These are phyloP conservation scores for Ramularia collo-cygni DNA, from an alignment of 2,329 filamentous ascomycete species.

Conservation along the genomic window DNA sequence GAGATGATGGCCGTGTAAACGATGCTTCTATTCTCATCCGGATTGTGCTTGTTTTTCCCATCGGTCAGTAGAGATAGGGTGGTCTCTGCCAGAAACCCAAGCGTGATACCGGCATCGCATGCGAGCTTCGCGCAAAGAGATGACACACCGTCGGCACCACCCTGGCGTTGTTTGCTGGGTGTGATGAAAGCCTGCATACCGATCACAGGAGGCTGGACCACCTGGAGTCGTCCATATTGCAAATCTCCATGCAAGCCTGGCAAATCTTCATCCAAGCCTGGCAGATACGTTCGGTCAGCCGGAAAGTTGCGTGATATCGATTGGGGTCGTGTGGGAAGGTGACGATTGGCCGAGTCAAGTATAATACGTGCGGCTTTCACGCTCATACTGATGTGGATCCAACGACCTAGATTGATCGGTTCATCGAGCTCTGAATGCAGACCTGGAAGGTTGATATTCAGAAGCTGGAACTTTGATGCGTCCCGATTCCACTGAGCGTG, in stretches of 20 bases:
- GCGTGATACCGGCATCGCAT: slow-evolving; percentile 25
- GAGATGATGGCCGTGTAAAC: slow-evolving; percentile 26
- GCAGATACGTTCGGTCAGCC: too few species aligned
- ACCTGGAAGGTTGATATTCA: slow-evolving; percentile 20
- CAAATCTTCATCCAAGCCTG: too few species aligned
- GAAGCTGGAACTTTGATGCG: slow-evolving; percentile 17
- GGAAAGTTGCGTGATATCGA: neutral
- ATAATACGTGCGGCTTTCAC: slow-evolving; percentile 17
- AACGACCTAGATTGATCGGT: slow-evolving; percentile 19
- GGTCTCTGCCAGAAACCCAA: slow-evolving; percentile 25
- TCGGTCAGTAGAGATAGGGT: slow-evolving; percentile 14
- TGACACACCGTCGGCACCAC: slow-evolving; percentile 1
- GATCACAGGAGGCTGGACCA: slow-evolving; percentile 22
- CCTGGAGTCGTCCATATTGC: neutral
- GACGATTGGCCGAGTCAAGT: neutral
- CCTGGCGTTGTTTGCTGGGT: neutral
- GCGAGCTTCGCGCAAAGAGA: slow-evolving; percentile 18
- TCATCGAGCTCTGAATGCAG: slow-evolving; percentile 18
- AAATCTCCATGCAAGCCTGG: too few species aligned
- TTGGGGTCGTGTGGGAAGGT: slow-evolving; percentile 15
- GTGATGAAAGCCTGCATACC: slow-evolving; percentile 23
- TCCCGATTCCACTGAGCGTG: slow-evolving; percentile 17
- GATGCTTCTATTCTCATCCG: slow-evolving; percentile 5
- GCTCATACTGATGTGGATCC: slow-evolving; percentile 20
- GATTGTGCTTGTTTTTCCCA: slow-evolving; percentile 1